Conservation (phyloP, 192 early-diverging fungal species). For the Backusella macrospora region DNA sequence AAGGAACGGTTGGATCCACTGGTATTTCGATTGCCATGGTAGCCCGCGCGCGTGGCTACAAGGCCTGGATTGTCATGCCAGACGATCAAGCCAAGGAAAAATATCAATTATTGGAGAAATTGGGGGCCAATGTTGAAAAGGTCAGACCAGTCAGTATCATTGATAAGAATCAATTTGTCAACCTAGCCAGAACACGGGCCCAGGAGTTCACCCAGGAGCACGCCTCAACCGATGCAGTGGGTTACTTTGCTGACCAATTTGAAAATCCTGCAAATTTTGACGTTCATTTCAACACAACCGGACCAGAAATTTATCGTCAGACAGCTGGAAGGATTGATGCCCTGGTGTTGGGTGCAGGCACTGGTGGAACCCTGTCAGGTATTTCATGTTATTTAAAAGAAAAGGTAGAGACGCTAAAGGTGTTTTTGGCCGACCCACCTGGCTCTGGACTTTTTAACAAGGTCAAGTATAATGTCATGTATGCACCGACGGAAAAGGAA, state of each 20-base stretch:
- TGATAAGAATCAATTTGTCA: constrained; percentile 91
- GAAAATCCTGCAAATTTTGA: constrained; percentile 87
- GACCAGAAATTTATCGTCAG: constrained; percentile 86
- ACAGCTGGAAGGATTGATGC: constrained; percentile 74
- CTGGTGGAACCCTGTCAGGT: constrained; percentile 93
- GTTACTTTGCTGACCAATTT: constrained; percentile 93
- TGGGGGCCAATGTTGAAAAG: constrained; percentile 89
- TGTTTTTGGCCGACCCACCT: constrained; percentile 88
- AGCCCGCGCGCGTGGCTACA: constrained; percentile 86
- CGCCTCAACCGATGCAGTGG: constrained; percentile 9
- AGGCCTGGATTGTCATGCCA: constrained; percentile 95
- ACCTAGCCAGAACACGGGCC: constrained; percentile 80
- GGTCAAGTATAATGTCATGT: constrained; percentile 92
- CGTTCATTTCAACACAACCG: constrained; percentile 82
- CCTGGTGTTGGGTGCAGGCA: constrained; percentile 88
- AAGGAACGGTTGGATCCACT: constrained; percentile 95
- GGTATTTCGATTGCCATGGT: constrained; percentile 95
- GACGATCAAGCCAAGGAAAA: constrained; percentile 94
- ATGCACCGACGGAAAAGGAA: constrained; percentile 83
- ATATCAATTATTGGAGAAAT: constrained; percentile 76
- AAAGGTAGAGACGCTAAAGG: constrained; percentile 56
- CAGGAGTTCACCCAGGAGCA: constrained; percentile 55
- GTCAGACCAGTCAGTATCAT: constrained; percentile 91
- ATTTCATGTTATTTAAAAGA: constrained; percentile 84
- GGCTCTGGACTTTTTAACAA: constrained; percentile 93